Evolutionary conservation across 495 filamentous ascomycete genomes (phyloP), one percentile per base, ranked within the genome.

Genomic region (Penicillium pancosmium): DNA sequence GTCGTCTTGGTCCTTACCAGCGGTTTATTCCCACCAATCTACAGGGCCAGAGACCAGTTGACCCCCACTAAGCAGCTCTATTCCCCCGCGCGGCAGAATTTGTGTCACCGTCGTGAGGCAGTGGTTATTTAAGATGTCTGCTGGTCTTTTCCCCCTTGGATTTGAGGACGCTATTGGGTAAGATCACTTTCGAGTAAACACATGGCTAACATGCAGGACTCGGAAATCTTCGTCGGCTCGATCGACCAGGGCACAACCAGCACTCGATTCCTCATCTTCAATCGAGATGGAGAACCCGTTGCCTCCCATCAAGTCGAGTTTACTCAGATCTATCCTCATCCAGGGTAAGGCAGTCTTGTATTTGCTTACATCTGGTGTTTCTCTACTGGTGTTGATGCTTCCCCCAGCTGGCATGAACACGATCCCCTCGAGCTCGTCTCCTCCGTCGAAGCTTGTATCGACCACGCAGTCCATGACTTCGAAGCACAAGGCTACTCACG

Each of bases 201-300:
- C 12, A 38, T 38, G 36, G 36, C 36, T 38, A 58, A 34, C 16
- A 76, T 76, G 70, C 61, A 71, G 34, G 47, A 60, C 36, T 54
- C 64, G 27, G 66, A 76, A 27, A 62, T 58, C 21, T 89, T 84
- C 66, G 82, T 90, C 19, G 88, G 86, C 5, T 83, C 87, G 11
- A 93, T 98, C 64, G 93, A 97, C 65, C 91, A 96, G 66, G 93
- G 93, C 6, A 98, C 93, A 13, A 97, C 93, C 4, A 95, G 91
- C 60, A 91, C 94, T 15, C 82, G 94, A 21, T 97, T 97, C 68
- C 73, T 97, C 33, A 91, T 98, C 50, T 97, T 98, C 75, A 86
- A 96, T 72, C 80, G 82, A 41, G 77, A 84, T 51, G 92, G 92
- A 53, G 87, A 86, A 35, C 90, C 91, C 7, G 86, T 93, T 18